Evolutionary conservation across 208 protist genomes (phyloP), one percentile per base, ranked within the genome.

Genomic region (Novymonas esmeraldas): DNA sequence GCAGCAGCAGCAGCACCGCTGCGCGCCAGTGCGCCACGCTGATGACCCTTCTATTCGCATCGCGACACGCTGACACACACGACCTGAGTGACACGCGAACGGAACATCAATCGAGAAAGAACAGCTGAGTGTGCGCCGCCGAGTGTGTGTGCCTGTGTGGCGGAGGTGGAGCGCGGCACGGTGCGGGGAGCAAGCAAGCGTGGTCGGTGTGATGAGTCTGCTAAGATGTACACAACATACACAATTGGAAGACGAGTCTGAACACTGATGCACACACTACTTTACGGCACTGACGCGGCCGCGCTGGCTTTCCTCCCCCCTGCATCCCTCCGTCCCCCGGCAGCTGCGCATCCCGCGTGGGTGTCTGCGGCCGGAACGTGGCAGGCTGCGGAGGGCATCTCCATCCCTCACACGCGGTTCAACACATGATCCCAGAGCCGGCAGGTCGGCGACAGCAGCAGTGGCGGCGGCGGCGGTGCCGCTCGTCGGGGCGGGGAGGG

Each of bases 81-180:
- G 76, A 24, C 79, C 90, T 78, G 69, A 95, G 34, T 88, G 91
- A 56, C 64, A 73, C 18, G 66, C 66, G 66, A 73, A 73, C 36
- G 79, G 34, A 95, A 89, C 76, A 42, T 59, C 93, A 48, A 62
- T 93, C 49, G 90, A 97, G 74, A 81, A 66, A 33, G 75, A 82
- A 28, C 54, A 95, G 29, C 85, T 87, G 56, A 60, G 71, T 41
- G 71, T 31, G 64, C 42, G 64, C 42, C 18, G 14, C 26, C 3
- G 51, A 14, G 38, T 14, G 11, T 9, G 2, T 33, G 4, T 5
- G 63, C 41, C 39, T 18, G 28, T n/a, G n/a, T n/a, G n/a, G n/a
- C n/a, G n/a, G n/a, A n/a, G n/a, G n/a, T n/a, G n/a, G n/a, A n/a
- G n/a, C n/a, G n/a, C n/a, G n/a, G n/a, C n/a, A n/a, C n/a, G n/a